A percentile compares a stretch with the other conserved stretches of the same genome.
phyloP scores from a whole-genome alignment of 352 stramenopile species.

The Globisporangium iwayamae region DNA sequence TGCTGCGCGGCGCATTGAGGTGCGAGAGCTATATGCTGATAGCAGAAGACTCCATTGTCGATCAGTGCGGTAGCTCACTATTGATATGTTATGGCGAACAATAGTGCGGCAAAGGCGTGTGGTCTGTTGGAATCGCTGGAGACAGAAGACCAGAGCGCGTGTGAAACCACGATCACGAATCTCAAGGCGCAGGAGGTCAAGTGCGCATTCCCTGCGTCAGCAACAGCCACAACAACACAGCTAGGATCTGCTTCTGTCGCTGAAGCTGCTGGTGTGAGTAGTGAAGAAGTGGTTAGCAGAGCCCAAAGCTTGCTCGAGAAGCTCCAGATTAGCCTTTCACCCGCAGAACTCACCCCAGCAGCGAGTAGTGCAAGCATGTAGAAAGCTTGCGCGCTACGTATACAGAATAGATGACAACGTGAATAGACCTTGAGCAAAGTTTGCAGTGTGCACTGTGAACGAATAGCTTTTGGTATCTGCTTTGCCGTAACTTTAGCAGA shows the following conservation, averaged over 20 bases:
- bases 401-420: too few species aligned
- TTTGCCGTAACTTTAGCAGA: too few species aligned
- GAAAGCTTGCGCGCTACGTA: background rate
- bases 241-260: background rate
- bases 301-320: conserved; percentile 8
- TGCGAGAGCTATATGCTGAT: conserved; percentile 5
- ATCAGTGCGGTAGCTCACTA: background rate
- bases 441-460: too few species aligned
- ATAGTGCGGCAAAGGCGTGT: conserved; percentile 8
- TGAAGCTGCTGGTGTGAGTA: background rate
- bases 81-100: background rate
- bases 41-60: background rate
- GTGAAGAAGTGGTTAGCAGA: background rate
- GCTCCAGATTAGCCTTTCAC: background rate
- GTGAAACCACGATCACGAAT: background rate
- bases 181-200: conserved; percentile 13
- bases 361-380: background rate
- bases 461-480: too few species aligned
- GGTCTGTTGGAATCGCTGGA: background rate
- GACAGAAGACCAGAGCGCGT: background rate
- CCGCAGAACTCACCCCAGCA: background rate
- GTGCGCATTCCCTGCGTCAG: conserved; percentile 4
- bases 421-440: too few species aligned
- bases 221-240: background rate
- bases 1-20: conserved; percentile 50